Percentiles rank a stretch among this genome's conserved stretches.
phyloP scores from a whole-genome alignment of 805 yeast species.

The Maudiozyma saulgeensis region DNA sequence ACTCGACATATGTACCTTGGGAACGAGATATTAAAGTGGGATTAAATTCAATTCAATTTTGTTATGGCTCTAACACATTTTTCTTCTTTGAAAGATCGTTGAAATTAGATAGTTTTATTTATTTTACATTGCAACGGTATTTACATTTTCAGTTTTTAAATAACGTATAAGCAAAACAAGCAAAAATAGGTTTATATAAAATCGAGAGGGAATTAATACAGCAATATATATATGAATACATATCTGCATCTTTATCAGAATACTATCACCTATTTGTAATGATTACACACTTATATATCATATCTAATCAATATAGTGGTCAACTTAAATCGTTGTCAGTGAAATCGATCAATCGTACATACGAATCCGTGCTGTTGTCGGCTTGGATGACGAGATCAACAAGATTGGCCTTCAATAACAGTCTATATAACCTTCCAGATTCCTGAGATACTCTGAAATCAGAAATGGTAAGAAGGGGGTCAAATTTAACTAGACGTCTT shows the following conservation, averaged over 20 bases:
- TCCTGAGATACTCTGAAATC: slow-evolving; percentile 10
- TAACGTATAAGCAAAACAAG: too few relatives aligned
- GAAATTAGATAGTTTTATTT: too few relatives aligned
- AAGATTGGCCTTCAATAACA: slow-evolving; percentile 8
- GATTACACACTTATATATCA: background rate
- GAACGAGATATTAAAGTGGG: too few relatives aligned
- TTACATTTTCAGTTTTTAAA: too few relatives aligned
- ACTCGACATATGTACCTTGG: slow-evolving; percentile 3
- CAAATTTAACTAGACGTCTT: slow-evolving; percentile 12
- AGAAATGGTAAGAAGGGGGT: slow-evolving; percentile 7
- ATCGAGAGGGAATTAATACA: too few relatives aligned
- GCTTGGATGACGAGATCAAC: background rate
- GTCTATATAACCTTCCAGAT: slow-evolving; percentile 9
- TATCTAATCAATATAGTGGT: background rate
- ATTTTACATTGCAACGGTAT: too few relatives aligned
- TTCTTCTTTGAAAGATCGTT: too few relatives aligned
- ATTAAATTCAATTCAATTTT: too few relatives aligned
- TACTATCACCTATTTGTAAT: background rate
- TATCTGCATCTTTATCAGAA: too few relatives aligned
- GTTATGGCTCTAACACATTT: too few relatives aligned
- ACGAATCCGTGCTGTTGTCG: background rate
- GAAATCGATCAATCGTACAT: slow-evolving; percentile 16
- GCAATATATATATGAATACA: too few relatives aligned
- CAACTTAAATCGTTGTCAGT: slow-evolving; percentile 1
- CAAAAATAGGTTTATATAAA: too few relatives aligned